Evolutionary conservation across 2,329 filamentous ascomycete genomes (phyloP).

Genomic region (Colletotrichum caudatum): DNA sequence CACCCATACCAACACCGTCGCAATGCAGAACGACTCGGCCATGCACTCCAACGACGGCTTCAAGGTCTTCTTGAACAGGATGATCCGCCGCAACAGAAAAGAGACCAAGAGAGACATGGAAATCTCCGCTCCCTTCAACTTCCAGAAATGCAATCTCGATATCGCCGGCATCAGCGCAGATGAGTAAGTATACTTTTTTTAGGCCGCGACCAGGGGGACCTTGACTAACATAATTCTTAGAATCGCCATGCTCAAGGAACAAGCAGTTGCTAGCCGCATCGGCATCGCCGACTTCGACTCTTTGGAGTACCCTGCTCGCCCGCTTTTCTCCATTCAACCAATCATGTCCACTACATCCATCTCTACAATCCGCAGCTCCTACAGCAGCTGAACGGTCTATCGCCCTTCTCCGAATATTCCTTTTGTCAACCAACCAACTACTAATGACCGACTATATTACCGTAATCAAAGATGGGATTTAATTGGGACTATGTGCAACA

Average conservation of each 20-base stretch:
- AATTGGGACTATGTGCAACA: conserved; percentile 26
- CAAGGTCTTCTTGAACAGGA: conserved; percentile 57
- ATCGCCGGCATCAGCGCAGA: conserved; percentile 69
- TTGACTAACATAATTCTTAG: conserved; percentile 48
- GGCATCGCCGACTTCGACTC: conserved; percentile 55
- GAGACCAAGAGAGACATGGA: conserved; percentile 57
- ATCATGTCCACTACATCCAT: conserved; percentile 35
- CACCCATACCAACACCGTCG: conserved; percentile 3
- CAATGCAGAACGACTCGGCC: conserved; percentile 35
- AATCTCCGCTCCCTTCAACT: conserved; percentile 70
- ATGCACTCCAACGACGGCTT: conserved; percentile 56
- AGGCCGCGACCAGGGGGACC: neutral
- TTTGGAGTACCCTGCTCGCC: conserved; percentile 19
- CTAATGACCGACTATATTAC: neutral
- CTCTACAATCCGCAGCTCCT: conserved; percentile 36
- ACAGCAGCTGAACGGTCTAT: conserved; percentile 7
- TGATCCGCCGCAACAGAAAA: conserved; percentile 59
- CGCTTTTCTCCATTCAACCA: conserved; percentile 36
- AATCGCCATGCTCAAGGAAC: conserved; percentile 63
- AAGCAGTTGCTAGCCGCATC: conserved; percentile 63
- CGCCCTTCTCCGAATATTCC: neutral
- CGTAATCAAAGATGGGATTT: conserved; percentile 22
- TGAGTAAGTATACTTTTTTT: conserved; percentile 61
- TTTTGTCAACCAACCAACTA: neutral
- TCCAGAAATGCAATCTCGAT: conserved; percentile 64